Conservation (phyloP, 2,329 filamentous ascomycete species). For the Phaeoacremonium minimum region DNA sequence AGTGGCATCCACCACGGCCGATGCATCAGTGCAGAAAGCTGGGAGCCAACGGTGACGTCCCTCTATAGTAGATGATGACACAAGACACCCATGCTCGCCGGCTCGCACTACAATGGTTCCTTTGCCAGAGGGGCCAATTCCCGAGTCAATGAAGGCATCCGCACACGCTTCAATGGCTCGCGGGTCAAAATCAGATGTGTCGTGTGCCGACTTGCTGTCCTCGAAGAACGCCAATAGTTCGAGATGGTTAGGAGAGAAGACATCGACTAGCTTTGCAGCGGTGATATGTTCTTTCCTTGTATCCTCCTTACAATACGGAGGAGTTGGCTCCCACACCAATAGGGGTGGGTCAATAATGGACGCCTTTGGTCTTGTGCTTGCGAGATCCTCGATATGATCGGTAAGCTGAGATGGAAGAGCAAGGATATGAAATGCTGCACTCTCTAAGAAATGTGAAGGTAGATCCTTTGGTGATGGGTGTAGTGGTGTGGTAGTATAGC, state of each 20-base stretch:
- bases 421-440: conserved; percentile 18
- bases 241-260: conserved; percentile 32
- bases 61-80: conserved; percentile 1
- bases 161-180: not conserved
- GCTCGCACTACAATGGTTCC: conserved; percentile 3
- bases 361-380: conserved; percentile 4
- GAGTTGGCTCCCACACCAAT: conserved; percentile 6
- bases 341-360: not conserved
- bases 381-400: conserved; percentile 14
- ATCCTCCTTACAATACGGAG: conserved; percentile 12
- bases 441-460: conserved; percentile 6
- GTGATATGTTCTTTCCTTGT: conserved; percentile 17
- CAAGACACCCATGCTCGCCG: conserved; percentile 3
- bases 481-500: conserved; percentile 13
- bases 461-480: conserved; percentile 10
- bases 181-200: not conserved
- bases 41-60: conserved; percentile 19
- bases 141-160: not conserved
- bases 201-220: not conserved
- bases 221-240: conserved; percentile 20
- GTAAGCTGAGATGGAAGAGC: conserved; percentile 10
- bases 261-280: conserved; percentile 20
- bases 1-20: conserved; percentile 25
- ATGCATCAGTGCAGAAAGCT: conserved; percentile 15
- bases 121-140: conserved; percentile 1